Evolutionary conservation across 2,329 filamentous ascomycete genomes (phyloP).

Genomic region (Xylaria sp.): DNA sequence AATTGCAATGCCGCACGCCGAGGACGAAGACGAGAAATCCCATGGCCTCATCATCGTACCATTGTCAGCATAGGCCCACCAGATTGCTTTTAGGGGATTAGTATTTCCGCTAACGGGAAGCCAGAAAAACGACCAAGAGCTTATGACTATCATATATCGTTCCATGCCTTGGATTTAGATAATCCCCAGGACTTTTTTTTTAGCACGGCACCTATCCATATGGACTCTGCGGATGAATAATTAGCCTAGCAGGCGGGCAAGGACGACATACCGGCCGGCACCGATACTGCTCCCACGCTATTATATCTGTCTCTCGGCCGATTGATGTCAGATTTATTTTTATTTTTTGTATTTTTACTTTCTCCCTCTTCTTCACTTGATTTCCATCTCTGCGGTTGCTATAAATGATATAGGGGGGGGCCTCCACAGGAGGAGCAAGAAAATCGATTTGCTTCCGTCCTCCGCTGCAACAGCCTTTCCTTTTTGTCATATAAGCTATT

Average conservation of each 20-base stretch:
- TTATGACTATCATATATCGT: neutral
- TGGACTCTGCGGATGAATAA: constrained; percentile 9
- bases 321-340: neutral
- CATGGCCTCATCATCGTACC: constrained; percentile 30
- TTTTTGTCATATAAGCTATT: neutral
- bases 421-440: neutral
- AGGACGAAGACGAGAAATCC: neutral
- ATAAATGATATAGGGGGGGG: neutral
- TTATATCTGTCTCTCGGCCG: neutral
- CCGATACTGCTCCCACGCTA: neutral
- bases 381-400: neutral
- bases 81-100: neutral
- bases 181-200: neutral
- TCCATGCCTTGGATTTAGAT: neutral
- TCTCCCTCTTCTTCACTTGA: neutral
- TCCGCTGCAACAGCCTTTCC: neutral
- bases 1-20: neutral
- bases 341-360: neutral
- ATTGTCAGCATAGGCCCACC: constrained; percentile 21
- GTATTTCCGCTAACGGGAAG: neutral
- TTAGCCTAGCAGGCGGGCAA: neutral
- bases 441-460: neutral
- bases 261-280: neutral
- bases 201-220: neutral
- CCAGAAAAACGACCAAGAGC: neutral